A percentile compares a stretch with the other conserved stretches of the same genome.
These are phyloP conservation scores for Beauveria sp. DNA, from an alignment of 2,329 filamentous ascomycete species.

Conservation along the genomic window DNA sequence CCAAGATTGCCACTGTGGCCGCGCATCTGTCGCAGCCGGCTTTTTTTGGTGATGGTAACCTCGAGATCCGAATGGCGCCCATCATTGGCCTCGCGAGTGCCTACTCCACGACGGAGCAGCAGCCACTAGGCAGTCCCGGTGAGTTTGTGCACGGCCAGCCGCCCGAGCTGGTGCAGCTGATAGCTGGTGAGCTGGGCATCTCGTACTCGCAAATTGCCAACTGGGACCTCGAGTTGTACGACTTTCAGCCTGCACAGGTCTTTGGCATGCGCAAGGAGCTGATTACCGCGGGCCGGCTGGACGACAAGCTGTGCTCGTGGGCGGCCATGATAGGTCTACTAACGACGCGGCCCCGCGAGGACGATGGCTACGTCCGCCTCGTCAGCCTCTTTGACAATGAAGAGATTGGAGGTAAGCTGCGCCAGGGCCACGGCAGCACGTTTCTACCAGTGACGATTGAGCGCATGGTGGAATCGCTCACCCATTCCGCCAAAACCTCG, in stretches of 20 bases:
- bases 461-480: slow-evolving; percentile 65
- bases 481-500: slow-evolving; percentile 8
- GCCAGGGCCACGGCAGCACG: slow-evolving; percentile 84
- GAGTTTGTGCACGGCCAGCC: slow-evolving; percentile 80
- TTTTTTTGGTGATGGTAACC: slow-evolving; percentile 73
- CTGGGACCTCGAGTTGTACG: slow-evolving; percentile 96
- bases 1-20: slow-evolving; percentile 85
- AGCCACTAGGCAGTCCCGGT: slow-evolving; percentile 49
- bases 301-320: slow-evolving; percentile 97
- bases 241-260: slow-evolving; percentile 75
- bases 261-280: slow-evolving; percentile 86
- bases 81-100: slow-evolving; percentile 86
- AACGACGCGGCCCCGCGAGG: slow-evolving; percentile 49
- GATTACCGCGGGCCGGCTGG: slow-evolving; percentile 89
- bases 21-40: slow-evolving; percentile 47
- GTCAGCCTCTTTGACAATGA: slow-evolving; percentile 96
- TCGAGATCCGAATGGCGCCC: slow-evolving; percentile 88
- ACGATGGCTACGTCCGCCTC: slow-evolving; percentile 70
- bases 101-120: slow-evolving; percentile 32
- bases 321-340: slow-evolving; percentile 79
- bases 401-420: slow-evolving; percentile 84
- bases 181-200: slow-evolving; percentile 69
- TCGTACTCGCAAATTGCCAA: slow-evolving; percentile 73
- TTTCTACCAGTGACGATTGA: slow-evolving; percentile 77
- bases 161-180: slow-evolving; percentile 72